Evolutionary conservation across 1,284 basidiomycete species (phyloP).

Genomic region (Rhodotorula sp.): DNA sequence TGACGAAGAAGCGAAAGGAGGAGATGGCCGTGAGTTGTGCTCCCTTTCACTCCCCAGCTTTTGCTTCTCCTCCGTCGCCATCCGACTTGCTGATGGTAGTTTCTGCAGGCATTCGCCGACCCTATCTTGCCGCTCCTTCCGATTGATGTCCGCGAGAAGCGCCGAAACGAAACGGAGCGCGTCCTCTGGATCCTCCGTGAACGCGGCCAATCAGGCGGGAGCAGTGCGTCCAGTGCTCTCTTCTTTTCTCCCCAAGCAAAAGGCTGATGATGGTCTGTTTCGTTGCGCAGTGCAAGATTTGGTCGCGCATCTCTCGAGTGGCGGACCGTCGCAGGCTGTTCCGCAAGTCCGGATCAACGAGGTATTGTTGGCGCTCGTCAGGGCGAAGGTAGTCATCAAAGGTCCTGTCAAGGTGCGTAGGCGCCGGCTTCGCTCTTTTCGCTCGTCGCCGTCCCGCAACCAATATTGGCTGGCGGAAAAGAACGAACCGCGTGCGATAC

Average conservation of each 20-base stretch:
- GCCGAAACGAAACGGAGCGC: conserved; percentile 36
- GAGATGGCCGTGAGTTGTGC: conserved; percentile 30
- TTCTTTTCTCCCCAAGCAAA: background rate
- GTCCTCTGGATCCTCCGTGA: conserved; percentile 35
- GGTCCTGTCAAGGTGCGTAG: conserved; percentile 22
- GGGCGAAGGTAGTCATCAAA: conserved; percentile 34
- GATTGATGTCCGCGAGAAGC: conserved; percentile 42
- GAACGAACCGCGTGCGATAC: no score
- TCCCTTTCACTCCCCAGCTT: background rate
- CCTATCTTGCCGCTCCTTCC: conserved; percentile 41
- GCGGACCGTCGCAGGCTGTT: conserved; percentile 1
- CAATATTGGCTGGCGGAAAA: no score
- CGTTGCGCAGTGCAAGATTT: conserved; percentile 23
- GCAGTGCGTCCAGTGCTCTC: conserved; percentile 24
- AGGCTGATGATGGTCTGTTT: background rate
- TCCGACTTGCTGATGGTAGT: no score
- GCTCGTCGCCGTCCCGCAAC: no score
- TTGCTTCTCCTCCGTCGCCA: background rate
- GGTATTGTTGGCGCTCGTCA: conserved; percentile 30
- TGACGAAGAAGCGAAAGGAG: conserved; percentile 35
- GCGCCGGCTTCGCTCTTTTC: background rate
- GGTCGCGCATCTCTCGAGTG: background rate
- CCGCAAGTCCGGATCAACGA: conserved; percentile 37
- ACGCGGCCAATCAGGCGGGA: conserved; percentile 18
- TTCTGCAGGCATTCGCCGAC: conserved; percentile 35